Percentiles rank a stretch among this genome's conserved stretches.
phyloP scores from a whole-genome alignment of 108 stramenopile genomes.

The Chaetoceros muelleri region DNA sequence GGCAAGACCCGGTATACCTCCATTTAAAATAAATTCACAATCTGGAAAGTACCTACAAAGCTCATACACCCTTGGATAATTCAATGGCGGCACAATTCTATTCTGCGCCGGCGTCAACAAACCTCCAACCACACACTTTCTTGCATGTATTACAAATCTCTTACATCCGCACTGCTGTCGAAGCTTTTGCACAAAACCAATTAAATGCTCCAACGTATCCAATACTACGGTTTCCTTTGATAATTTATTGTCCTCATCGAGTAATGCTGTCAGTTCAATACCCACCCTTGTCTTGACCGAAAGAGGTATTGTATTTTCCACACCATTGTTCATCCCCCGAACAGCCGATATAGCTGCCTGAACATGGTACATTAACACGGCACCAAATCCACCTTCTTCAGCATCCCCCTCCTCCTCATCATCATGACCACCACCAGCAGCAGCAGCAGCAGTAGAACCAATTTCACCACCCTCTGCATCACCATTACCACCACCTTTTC shows the following conservation, averaged over 20 bases:
- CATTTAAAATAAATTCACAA: constrained; percentile 64
- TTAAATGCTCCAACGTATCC: constrained; percentile 39
- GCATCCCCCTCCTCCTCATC: constrained; percentile 48
- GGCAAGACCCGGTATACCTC: constrained; percentile 47
- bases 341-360: constrained; percentile 15
- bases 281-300: constrained; percentile 70
- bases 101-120: constrained; percentile 44
- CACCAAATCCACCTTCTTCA: constrained; percentile 39
- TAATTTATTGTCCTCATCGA: constrained; percentile 29
- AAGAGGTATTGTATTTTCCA: constrained; percentile 10
- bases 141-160: constrained; percentile 53
- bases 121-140: constrained; percentile 43
- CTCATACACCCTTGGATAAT: constrained; percentile 54
- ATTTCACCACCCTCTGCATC: constrained; percentile 59
- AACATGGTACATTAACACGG: constrained; percentile 31
- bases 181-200: constrained; percentile 23
- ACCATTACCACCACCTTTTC: constrained; percentile 42
- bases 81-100: constrained; percentile 59
- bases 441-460: constrained; percentile 39
- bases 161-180: constrained; percentile 22
- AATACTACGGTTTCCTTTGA: too few species aligned
- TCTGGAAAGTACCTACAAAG: constrained; percentile 52
- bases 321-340: constrained; percentile 9
- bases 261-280: constrained; percentile 15
- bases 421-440: constrained; percentile 55